Evolutionary conservation across 495 filamentous ascomycete species (phyloP).

Genomic region (Echria macrotheca): DNA sequence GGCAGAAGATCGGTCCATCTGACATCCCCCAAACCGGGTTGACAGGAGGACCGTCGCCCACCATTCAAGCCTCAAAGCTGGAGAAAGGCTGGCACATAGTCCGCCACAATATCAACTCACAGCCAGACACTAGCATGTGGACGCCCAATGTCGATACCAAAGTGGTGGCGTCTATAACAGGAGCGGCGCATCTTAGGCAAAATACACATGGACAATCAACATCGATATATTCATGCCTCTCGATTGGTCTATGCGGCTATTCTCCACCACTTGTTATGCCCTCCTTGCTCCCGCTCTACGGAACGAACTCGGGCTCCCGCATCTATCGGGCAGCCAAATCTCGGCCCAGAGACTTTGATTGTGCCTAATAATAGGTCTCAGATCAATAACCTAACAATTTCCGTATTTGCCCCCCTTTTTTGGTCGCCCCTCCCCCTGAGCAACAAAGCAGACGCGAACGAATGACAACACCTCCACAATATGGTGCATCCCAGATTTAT

Average conservation of each 20-base stretch:
- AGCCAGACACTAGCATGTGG: neutral
- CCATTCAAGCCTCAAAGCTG: too few relatives aligned
- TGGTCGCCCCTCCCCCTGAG: neutral
- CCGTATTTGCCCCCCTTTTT: slow-evolving; percentile 2
- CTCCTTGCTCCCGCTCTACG: slow-evolving; percentile 4
- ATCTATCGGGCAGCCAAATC: slow-evolving; percentile 1
- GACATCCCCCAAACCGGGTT: too few relatives aligned
- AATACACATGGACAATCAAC: slow-evolving; percentile 8
- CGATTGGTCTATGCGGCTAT: slow-evolving; percentile 15
- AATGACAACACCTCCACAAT: neutral
- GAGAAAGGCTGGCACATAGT: too few relatives aligned
- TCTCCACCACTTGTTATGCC: neutral
- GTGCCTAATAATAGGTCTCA: slow-evolving; percentile 8
- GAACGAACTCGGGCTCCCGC: slow-evolving; percentile 4
- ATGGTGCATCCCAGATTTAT: neutral
- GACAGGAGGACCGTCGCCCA: too few relatives aligned
- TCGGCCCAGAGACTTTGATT: neutral
- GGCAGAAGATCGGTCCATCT: too few relatives aligned
- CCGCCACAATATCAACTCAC: neutral
- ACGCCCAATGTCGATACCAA: neutral
- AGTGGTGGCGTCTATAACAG: neutral
- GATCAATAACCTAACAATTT: slow-evolving; percentile 3
- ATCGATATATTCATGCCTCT: slow-evolving; percentile 2
- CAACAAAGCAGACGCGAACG: neutral
- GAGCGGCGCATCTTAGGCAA: slow-evolving; percentile 7